A percentile compares a stretch with the other conserved stretches of the same genome.
These are phyloP conservation scores for Tulasnella sp. DNA, from an alignment of 768 basidiomycete genomes.

Conservation along the genomic window DNA sequence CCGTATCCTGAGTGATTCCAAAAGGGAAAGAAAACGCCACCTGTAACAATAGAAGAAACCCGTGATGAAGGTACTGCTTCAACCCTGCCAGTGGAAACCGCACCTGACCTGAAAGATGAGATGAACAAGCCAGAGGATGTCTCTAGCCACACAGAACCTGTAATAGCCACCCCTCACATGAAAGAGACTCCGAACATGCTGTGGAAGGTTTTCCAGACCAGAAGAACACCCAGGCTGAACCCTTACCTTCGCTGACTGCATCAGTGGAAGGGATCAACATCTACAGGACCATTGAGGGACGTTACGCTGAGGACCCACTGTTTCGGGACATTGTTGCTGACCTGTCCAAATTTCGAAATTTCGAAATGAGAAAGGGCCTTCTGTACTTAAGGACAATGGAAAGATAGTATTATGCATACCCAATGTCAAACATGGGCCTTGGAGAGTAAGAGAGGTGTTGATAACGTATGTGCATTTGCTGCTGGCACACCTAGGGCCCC, in stretches of 20 bases:
- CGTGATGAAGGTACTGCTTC: too few species aligned
- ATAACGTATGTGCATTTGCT: slow-evolving; percentile 1
- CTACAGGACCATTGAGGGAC: slow-evolving; percentile 16
- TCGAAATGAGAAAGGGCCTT: background rate
- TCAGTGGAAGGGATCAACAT: slow-evolving; percentile 21
- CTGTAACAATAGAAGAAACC: too few species aligned
- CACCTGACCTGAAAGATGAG: too few species aligned
- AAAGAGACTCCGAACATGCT: too few species aligned
- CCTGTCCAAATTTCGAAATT: slow-evolving; percentile 22
- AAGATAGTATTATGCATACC: background rate
- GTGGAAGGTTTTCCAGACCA: too few species aligned
- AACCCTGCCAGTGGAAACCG: too few species aligned
- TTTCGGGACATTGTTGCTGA: slow-evolving; percentile 26
- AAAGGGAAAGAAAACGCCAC: too few species aligned
- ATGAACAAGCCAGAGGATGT: too few species aligned
- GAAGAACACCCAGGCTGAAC: background rate
- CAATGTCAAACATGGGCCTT: background rate
- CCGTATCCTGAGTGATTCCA: too few species aligned
- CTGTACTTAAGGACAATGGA: background rate
- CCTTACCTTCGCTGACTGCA: background rate
- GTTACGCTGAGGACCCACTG: slow-evolving; percentile 27
- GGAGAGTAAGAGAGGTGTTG: background rate
- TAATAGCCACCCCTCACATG: too few species aligned
- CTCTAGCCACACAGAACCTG: too few species aligned
- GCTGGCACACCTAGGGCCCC: background rate